Conservation (phyloP, 225 moss, liverwort and hornwort species). For the Sphagnum contortum region DNA sequence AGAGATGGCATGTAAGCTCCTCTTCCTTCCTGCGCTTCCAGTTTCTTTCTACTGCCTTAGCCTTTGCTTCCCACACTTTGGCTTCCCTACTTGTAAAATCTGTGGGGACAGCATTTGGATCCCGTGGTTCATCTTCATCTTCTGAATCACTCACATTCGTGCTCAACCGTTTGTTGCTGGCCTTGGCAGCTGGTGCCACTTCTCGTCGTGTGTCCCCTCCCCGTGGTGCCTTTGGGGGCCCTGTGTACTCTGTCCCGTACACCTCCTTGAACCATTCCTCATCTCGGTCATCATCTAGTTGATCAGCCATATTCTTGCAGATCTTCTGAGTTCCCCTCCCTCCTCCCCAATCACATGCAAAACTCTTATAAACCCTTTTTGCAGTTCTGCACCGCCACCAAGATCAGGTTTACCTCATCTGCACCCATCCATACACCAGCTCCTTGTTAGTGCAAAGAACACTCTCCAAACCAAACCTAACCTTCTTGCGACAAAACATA, state of each 20-base stretch:
- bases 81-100: slow-evolving; percentile 99
- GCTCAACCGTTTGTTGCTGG: slow-evolving; percentile 20
- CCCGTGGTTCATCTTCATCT: slow-evolving; percentile 86
- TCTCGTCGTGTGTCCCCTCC: slow-evolving; percentile 36
- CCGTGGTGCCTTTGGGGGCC: slow-evolving; percentile 60
- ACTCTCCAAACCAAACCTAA: too few species aligned
- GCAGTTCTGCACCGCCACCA: too few species aligned
- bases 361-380: too few species aligned
- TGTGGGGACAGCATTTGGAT: slow-evolving; percentile 98
- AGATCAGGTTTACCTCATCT: too few species aligned
- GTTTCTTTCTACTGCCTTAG: slow-evolving; percentile 97
- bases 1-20: slow-evolving; percentile 99
- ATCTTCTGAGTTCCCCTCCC: background rate
- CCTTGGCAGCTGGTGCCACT: slow-evolving; percentile 32
- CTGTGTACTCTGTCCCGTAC: slow-evolving; percentile 95
- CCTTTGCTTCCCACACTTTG: slow-evolving; percentile 99
- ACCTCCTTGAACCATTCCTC: slow-evolving; percentile 99
- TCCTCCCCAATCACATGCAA: too few species aligned
- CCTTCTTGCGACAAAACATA: too few species aligned
- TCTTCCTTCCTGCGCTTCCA: slow-evolving; percentile 99
- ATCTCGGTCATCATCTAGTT: slow-evolving; percentile 96
- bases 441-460: too few species aligned
- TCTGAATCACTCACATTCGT: slow-evolving; percentile 77
- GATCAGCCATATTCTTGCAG: slow-evolving; percentile 55
- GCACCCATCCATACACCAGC: too few species aligned